Base-by-base conservation (phyloP, 1,139 yeast species). In the Lodderomyces margitis region DNA sequence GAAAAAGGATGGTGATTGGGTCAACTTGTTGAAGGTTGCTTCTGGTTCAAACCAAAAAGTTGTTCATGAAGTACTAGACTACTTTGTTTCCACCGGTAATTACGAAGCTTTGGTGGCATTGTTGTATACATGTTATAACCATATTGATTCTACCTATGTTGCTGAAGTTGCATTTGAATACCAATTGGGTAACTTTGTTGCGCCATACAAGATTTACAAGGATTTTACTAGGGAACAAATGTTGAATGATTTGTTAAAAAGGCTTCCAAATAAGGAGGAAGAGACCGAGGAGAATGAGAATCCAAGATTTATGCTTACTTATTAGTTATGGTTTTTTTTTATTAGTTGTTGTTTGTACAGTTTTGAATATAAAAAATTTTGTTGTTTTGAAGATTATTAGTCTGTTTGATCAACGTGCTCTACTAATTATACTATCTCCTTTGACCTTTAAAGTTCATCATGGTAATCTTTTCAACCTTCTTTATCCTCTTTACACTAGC, bases 1-100 rank as follows among this genome's bases (percentile, higher is more conserved):
- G 59, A 92, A 92, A 74, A 80, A 85, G 49, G 98, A 92, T 70
- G 89, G 87, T 66, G 74, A 92, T 55, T 92, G 98, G 98, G 76
- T 85, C 50, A 97, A 91, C 62, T 89, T 96, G 51, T 86, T 94
- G 59, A 87, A 81, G 59, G 91, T 98, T 9, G 96, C 95, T 32
- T 81, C 96, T n/a, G 66, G 81, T 44, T 88, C 97, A 15, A 80
- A 79, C 51, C 61, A 79, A 19, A 89, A 87, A 61, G 83, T 92
- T 59, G 91, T 95, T 21, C 95, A 88, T 62, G 98, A 91, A 47
- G 73, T 88, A 51, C 72, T 92, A 61, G 80, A 85, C 47, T 94
- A 92, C 70, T 92, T 92, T 64, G 98, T 94, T 47, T 98, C 91
- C 58, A 89, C 95, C 37, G 98, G 96, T 56, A 92, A 92, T 70